phyloP scores from a whole-genome alignment of 192 early-diverging fungal genomes.

The Backusella tarrabulga region DNA sequence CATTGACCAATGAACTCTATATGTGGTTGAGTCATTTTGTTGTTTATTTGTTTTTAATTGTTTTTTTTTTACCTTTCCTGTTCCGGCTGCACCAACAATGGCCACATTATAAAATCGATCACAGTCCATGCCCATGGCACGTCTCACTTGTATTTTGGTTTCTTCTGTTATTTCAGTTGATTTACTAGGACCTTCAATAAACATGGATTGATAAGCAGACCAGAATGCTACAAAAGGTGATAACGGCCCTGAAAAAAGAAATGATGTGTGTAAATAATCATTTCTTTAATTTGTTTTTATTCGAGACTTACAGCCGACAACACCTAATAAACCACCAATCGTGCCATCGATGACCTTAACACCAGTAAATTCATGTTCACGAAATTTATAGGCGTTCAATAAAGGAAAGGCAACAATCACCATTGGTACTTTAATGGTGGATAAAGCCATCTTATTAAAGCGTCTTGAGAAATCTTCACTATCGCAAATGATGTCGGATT shows the following conservation, averaged over 20 bases:
- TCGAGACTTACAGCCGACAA: conserved; percentile 32
- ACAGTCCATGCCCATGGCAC: conserved; percentile 31
- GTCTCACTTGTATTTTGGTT: conserved; percentile 19
- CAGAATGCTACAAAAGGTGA: conserved; percentile 35
- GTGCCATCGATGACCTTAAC: conserved; percentile 31
- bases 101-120: conserved; percentile 39
- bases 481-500: conserved; percentile 26
- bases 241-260: conserved; percentile 18
- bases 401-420: conserved; percentile 38
- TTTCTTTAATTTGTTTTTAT: neutral
- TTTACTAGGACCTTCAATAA: conserved; percentile 27
- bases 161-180: conserved; percentile 22
- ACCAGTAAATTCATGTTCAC: conserved; percentile 32
- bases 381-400: conserved; percentile 33
- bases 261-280: neutral
- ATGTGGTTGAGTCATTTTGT: neutral
- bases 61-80: conserved; percentile 34
- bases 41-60: neutral
- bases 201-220: conserved; percentile 26
- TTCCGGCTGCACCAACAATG: conserved; percentile 33
- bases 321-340: conserved; percentile 34
- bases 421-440: conserved; percentile 32
- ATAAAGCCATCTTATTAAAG: conserved; percentile 33
- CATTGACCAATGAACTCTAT: conserved; percentile 39
- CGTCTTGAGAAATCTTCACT: conserved; percentile 23